Evolutionary conservation across 1,284 basidiomycete species (phyloP), one percentile per base, ranked within the genome.

Genomic region (Ceratobasidium sp.): DNA sequence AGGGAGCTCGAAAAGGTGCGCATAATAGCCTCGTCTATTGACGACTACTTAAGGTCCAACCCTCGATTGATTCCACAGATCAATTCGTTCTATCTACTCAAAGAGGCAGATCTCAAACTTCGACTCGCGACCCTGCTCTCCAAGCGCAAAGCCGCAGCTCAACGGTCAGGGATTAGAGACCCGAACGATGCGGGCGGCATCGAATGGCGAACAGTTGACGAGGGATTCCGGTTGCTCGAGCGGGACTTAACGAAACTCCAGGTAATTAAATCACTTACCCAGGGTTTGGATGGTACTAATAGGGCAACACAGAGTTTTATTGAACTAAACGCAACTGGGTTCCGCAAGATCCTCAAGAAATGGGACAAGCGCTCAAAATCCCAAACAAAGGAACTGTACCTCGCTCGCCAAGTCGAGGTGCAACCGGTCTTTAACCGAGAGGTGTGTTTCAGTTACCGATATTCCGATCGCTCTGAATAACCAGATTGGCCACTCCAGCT

Each of bases 1-100:
- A 88, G 98, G 41, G 98, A 99, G 83, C 86, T 99, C 24, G 98
- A 99, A 84, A 99, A 99, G 90, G 96, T 92, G 80, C 75, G 84
- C 77, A 58, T n/a, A 51, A 34, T 53, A 56, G 54, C 11, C 31
- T 53, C 49, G 14, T 37, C 46, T 49, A 59, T 53, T 46, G 14
- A 19, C 41, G 6, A 24, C 19, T n/a, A 62, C 41, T 62, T 62
- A 62, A 16, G 13, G 59, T 11, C 9, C 41, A 46, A 59, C n/a
- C 13, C 48, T 16, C 31, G 43, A 6, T 58, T 22, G 19, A 62
- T 43, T 7, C 74, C 59, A 22, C 81, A 98, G 96, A 98, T 99
- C 85, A 99, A 99, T 84, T 89, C 91, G n/a, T 99, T 99, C 81
- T 99, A 99, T 83, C 88, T 99, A 63, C 94, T 97, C 83, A 98